Evolutionary conservation across 495 filamentous ascomycete genomes (phyloP).

Genomic region (Neurospora tetrasperma): DNA sequence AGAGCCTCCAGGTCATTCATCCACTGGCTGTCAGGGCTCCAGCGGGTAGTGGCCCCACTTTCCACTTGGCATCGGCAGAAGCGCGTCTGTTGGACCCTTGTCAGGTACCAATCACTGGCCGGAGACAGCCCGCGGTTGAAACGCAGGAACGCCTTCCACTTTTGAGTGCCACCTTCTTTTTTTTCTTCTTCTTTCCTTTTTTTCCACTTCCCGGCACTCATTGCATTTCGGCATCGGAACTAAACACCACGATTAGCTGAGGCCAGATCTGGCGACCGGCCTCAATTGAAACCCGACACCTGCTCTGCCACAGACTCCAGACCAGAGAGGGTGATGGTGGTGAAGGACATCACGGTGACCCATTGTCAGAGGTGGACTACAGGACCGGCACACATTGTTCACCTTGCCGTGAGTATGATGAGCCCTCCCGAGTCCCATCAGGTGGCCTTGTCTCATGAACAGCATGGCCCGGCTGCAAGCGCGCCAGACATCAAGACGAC

Average conservation of each 20-base stretch:
- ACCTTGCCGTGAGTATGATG: neutral
- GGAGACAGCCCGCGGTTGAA: neutral
- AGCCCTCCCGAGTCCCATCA: neutral
- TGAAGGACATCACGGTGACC: too few species aligned
- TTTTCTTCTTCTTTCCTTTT: neutral
- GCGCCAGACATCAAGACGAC: neutral
- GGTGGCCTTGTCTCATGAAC: neutral
- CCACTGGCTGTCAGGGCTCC: neutral
- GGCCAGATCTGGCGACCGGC: neutral
- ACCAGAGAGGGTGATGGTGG: too few species aligned
- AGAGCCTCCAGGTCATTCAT: neutral
- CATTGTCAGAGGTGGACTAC: neutral
- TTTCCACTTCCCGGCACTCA: neutral
- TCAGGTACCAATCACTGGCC: neutral
- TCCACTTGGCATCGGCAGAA: neutral
- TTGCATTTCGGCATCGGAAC: neutral
- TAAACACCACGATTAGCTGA: neutral
- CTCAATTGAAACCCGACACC: neutral
- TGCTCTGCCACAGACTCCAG: neutral
- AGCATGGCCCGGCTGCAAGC: neutral
- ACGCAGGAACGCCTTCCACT: neutral
- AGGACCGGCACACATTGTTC: neutral
- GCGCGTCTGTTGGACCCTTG: neutral
- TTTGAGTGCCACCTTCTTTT: neutral
- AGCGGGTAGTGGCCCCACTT: neutral